Conservation (phyloP, 2,329 filamentous ascomycete genomes). For the Pyricularia sp. region DNA sequence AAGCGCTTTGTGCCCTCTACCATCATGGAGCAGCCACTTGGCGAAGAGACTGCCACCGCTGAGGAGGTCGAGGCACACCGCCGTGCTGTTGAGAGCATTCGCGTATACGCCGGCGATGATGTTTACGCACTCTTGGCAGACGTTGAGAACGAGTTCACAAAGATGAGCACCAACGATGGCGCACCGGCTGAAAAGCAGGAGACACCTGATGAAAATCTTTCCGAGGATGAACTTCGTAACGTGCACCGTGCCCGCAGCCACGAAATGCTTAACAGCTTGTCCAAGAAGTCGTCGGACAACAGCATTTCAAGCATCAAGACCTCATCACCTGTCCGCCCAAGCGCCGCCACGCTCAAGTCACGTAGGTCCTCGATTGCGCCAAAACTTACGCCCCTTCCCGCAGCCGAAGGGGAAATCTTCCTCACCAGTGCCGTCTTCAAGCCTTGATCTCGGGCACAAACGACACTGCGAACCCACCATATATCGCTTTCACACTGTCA, state of each 20-base stretch:
- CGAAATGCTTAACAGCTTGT: slow-evolving; percentile 33
- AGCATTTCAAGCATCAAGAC: slow-evolving; percentile 9
- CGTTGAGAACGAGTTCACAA: slow-evolving; percentile 51
- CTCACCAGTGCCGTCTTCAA: slow-evolving; percentile 42
- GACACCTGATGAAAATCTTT: slow-evolving; percentile 12
- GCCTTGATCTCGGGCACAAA: slow-evolving; percentile 16
- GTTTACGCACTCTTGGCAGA: slow-evolving; percentile 58
- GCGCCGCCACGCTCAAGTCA: slow-evolving; percentile 8
- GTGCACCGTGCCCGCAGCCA: slow-evolving; percentile 41
- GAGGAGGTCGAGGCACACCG: slow-evolving; percentile 15
- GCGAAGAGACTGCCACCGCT: slow-evolving; percentile 28
- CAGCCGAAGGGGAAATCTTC: slow-evolving; percentile 26
- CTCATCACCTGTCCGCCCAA: slow-evolving; percentile 6
- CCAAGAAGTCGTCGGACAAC: slow-evolving; percentile 20
- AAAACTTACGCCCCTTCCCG: not conserved
- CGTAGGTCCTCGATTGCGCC: not conserved
- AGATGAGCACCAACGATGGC: slow-evolving; percentile 18
- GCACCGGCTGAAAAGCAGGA: slow-evolving; percentile 10
- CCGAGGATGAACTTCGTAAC: slow-evolving; percentile 27
- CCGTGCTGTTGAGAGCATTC: slow-evolving; percentile 52
- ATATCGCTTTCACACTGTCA: not conserved
- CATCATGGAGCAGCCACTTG: slow-evolving; percentile 40
- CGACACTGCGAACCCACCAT: not conserved
- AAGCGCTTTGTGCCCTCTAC: slow-evolving; percentile 44
- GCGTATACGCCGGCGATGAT: slow-evolving; percentile 58